Base-by-base conservation (phyloP, 2,329 filamentous ascomycete species). In the Fusarium kyushuense region DNA sequence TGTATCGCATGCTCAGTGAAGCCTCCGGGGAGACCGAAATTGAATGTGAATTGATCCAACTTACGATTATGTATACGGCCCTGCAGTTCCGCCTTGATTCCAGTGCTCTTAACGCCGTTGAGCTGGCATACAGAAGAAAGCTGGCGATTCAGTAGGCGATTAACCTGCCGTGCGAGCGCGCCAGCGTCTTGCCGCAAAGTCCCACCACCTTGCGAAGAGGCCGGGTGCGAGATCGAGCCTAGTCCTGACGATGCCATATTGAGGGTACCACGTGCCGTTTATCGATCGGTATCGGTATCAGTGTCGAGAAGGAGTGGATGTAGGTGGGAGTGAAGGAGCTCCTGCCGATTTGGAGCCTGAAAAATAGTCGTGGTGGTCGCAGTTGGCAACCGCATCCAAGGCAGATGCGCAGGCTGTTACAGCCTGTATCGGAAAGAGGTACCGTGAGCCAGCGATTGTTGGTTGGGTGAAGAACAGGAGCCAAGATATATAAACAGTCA, bases 1-100 rank as follows among this genome's bases (percentile, higher is more conserved):
- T 21, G 40, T 29, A 43, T 36, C 36, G 38, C 27, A 40, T 52
- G 16, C 33, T 41, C 32, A 30, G 40, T 33, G 30, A 16, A 25
- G 36, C 42, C 48, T 45, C 30, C 42, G 60, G 58, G 25, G 23
- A 16, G 21, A 38, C 16, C 29, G 23, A 23, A 32, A 45, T 13
- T 35, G 35, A 32, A 21, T 23, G 32, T 41, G 21, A 43, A 19
- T 32, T 47, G 47, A 53, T 5, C n/a, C 54, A 36, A 88, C 92
- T 80, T 84, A 98, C 96, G 87, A 61, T 87, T 83, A 67, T 91
- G 87, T 64, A 97, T 92, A 73, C 95, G 90, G 60, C 83, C 82
- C 79, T 97, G 94, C 62, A 98, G 83, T 41, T 92, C 87, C 33
- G 89, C 88, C 83, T 99, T 99, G 74, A 96, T 90, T 21, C 96